A percentile compares a stretch with the other conserved stretches of the same genome.
phyloP scores from a whole-genome alignment of 2,329 filamentous ascomycete species.

The Trichoderma aggressivum region DNA sequence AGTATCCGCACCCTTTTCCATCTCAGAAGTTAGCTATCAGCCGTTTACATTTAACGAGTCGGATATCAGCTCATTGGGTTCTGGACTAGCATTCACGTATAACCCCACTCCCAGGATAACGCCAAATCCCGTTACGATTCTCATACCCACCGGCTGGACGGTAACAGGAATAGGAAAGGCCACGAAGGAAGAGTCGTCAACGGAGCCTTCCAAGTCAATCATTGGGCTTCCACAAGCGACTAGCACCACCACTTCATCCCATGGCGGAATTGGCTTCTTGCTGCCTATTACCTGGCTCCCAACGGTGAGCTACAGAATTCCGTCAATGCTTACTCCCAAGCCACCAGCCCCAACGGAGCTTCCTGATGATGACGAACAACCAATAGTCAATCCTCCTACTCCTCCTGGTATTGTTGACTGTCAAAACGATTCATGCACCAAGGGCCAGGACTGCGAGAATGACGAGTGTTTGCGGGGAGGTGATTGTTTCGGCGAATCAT shows the following conservation, averaged over 20 bases:
- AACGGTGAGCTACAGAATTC: background rate
- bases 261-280: background rate
- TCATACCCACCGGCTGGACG: background rate
- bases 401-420: background rate
- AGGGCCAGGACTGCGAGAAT: background rate
- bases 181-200: background rate
- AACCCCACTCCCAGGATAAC: background rate
- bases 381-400: background rate
- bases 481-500: constrained; percentile 11
- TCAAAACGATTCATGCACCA: background rate
- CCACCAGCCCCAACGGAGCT: background rate
- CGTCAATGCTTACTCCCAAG: background rate
- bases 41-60: background rate
- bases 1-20: background rate
- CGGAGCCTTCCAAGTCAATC: background rate
- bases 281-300: constrained; percentile 9
- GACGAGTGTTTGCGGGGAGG: constrained; percentile 9
- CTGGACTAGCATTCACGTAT: background rate
- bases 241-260: background rate
- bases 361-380: background rate
- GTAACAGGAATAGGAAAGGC: background rate
- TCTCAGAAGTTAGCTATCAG: constrained; percentile 12
- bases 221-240: background rate
- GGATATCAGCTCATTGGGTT: background rate
- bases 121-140: background rate